Evolutionary conservation across 495 filamentous ascomycete species (phyloP).

Genomic region (Trichocladium uniseriatum): DNA sequence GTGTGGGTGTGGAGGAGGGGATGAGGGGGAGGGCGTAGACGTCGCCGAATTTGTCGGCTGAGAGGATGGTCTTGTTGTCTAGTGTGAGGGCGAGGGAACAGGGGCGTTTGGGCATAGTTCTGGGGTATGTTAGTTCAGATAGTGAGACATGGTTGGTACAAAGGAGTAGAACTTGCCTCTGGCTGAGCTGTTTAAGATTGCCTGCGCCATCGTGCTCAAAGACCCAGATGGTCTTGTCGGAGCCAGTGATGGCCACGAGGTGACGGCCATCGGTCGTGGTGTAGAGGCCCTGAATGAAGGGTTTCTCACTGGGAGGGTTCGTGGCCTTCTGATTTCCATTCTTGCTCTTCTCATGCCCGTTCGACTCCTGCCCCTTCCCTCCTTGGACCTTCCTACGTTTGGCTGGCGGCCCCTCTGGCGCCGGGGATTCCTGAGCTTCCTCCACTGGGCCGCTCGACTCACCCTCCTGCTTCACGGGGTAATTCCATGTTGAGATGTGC

Average conservation of each 20-base stretch:
- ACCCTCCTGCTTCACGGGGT: conserved; percentile 17
- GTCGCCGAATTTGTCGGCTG: conserved; percentile 91
- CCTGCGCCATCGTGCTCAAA: conserved; percentile 56
- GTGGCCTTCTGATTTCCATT: conserved; percentile 9
- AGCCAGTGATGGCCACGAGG: conserved; percentile 67
- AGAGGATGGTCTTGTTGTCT: conserved; percentile 61
- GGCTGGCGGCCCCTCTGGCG: conserved; percentile 22
- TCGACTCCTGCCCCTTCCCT: conserved; percentile 3
- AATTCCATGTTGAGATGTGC: conserved; percentile 34
- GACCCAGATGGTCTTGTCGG: conserved; percentile 85
- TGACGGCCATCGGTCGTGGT: conserved; percentile 52
- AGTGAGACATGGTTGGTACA: background rate
- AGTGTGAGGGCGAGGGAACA: conserved; percentile 60
- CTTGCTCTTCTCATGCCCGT: conserved; percentile 7
- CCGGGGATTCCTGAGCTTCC: conserved; percentile 10
- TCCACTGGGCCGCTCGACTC: background rate
- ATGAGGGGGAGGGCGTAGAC: conserved; percentile 82
- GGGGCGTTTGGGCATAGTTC: conserved; percentile 82
- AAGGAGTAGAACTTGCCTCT: conserved; percentile 45
- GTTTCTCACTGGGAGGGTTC: conserved; percentile 12
- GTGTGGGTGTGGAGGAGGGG: conserved; percentile 21
- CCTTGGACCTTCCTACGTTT: conserved; percentile 23
- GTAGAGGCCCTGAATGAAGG: conserved; percentile 47
- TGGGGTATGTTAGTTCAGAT: conserved; percentile 28
- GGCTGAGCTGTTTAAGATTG: conserved; percentile 56